phyloP scores from a whole-genome alignment of 2,329 filamentous ascomycete genomes.

The Coleophoma cylindrospora region DNA sequence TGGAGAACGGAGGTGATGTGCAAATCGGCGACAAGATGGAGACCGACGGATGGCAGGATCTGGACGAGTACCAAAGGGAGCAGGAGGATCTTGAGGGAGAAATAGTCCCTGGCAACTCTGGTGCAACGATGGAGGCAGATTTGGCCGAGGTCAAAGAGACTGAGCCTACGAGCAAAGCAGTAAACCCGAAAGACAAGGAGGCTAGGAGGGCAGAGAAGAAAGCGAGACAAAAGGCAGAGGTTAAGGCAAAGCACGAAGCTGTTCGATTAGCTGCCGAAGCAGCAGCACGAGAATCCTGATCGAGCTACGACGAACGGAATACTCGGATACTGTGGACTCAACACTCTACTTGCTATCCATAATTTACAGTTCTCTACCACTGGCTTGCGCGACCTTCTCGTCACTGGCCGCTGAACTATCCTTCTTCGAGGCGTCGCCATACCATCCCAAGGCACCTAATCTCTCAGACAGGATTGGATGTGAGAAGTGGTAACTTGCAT shows the following conservation, averaged over 20 bases:
- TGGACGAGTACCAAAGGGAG: slow-evolving; percentile 29
- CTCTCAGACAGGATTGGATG: slow-evolving; percentile 95
- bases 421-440: slow-evolving; percentile 49
- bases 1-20: slow-evolving; percentile 13
- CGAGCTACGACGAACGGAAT: not conserved
- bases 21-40: slow-evolving; percentile 19
- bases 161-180: slow-evolving; percentile 26
- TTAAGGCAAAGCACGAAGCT: slow-evolving; percentile 37
- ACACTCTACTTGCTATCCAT: slow-evolving; percentile 7
- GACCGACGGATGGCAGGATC: slow-evolving; percentile 27
- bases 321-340: not conserved
- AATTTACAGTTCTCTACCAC: slow-evolving; percentile 68
- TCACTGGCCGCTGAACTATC: slow-evolving; percentile 36
- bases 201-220: slow-evolving; percentile 31
- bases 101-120: slow-evolving; percentile 10
- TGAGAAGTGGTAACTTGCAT: slow-evolving; percentile 97
- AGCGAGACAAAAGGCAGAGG: slow-evolving; percentile 44
- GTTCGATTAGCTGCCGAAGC: slow-evolving; percentile 9
- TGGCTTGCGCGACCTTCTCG: slow-evolving; percentile 61
- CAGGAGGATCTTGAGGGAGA: slow-evolving; percentile 24
- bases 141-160: slow-evolving; percentile 29
- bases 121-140: slow-evolving; percentile 34
- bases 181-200: slow-evolving; percentile 30
- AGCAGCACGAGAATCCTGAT: slow-evolving; percentile 5
- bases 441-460: slow-evolving; percentile 86